Conservation (phyloP, 306 rosid genomes). For the Vigna angularis region DNA sequence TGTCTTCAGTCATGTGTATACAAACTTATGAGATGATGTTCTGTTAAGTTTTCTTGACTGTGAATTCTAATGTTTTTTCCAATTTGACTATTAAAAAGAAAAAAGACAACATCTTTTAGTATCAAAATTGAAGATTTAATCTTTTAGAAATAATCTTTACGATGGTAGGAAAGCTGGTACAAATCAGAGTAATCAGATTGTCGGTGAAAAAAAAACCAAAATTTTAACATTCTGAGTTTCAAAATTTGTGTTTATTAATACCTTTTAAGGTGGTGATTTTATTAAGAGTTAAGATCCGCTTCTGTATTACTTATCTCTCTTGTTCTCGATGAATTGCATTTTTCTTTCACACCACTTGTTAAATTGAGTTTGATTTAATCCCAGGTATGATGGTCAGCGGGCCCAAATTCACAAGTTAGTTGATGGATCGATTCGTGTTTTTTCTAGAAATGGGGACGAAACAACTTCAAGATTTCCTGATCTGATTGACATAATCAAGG, state of each 20-base stretch:
- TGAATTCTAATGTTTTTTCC: not conserved
- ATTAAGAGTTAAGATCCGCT: slow-evolving; percentile 32
- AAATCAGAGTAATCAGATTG: slow-evolving; percentile 6
- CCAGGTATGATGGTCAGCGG: slow-evolving; percentile 96
- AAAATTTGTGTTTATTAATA: not conserved
- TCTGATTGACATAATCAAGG: slow-evolving; percentile 66
- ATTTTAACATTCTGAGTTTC: not conserved
- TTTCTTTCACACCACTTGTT: slow-evolving; percentile 31
- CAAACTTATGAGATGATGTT: not conserved
- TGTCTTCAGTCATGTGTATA: slow-evolving; percentile 21
- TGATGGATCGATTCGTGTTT: slow-evolving; percentile 75
- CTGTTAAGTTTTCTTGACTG: slow-evolving; percentile 10
- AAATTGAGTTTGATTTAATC: slow-evolving; percentile 40
- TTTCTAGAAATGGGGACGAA: slow-evolving; percentile 92
- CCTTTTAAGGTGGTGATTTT: not conserved
- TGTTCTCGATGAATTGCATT: slow-evolving; percentile 5
- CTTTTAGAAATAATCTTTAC: not conserved
- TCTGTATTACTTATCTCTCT: slow-evolving; percentile 31
- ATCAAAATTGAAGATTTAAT: not conserved
- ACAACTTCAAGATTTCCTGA: slow-evolving; percentile 88
- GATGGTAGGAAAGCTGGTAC: not conserved
- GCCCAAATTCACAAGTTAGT: slow-evolving; percentile 88
- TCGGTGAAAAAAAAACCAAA: not conserved
- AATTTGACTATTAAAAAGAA: not conserved
- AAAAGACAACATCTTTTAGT: not conserved